Base-by-base conservation (phyloP, 2,329 filamentous ascomycete genomes). In the Colletotrichum sp. region DNA sequence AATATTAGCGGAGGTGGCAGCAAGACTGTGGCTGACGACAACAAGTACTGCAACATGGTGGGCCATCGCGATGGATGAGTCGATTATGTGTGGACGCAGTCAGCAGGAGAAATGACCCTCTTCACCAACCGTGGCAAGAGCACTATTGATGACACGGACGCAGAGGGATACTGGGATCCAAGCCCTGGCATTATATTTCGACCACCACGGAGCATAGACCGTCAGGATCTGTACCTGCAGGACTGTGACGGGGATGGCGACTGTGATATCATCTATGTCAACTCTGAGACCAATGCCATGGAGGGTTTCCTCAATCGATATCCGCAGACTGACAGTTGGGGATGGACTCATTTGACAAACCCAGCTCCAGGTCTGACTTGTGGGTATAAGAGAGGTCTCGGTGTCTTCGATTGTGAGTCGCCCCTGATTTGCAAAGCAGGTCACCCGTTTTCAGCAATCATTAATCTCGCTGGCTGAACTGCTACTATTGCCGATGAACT, bases 201-300 rank as follows among this genome's bases (percentile, higher is more conserved):
- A 82, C 7, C 78, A 43, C 38, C 1, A 10, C 80, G 13, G 28
- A 21, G 30, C 38, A 43, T 43, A 18, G 58, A 24, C 30, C 28
- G 58, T 10, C 61, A 2, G 30, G 80, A 80, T 61, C 65, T 86
- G 7, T 81, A 85, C 60, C 75, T 85, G 8, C 79, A 78, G 5
- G 84, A 86, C 75, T 85, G 82, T 81, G 80, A 86, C 65, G 82
- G 81, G 15, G 83, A 85, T 73, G 84, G 83, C 1, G 67, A 76
- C 3, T 82, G 80, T 61, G 84, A 85, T 56, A 80, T 84, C 58
- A 77, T 85, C 34, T 80, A 72, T 66, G 79, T 83, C 5, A 76
- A 84, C 32, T 78, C 76, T 3, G 72, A 82, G 8, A 79, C 73
- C 16, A 80, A 80, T 24, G 75, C 71, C 18, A 71, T 83, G 7